Evolutionary conservation across 441 rosid species (phyloP).

Genomic region (Adansonia gregorii): DNA sequence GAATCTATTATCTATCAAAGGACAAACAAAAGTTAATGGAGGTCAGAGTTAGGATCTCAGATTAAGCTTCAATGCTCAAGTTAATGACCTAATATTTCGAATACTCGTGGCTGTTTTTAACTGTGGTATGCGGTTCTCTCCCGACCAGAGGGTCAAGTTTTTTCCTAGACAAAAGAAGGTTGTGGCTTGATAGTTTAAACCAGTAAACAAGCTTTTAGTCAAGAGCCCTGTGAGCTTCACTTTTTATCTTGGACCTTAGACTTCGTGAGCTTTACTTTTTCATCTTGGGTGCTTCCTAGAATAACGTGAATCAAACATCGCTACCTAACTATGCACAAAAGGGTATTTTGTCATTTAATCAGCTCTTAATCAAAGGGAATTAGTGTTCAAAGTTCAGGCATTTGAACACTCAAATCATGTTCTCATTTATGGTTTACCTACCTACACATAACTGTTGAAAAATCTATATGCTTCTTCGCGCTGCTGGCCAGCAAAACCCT

Average conservation of each 20-base stretch:
- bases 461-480: neutral
- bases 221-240: neutral
- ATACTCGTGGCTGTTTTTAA: neutral
- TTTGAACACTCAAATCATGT: neutral
- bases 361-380: neutral
- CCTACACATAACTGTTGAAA: neutral
- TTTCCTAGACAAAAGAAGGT: neutral
- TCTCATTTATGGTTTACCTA: neutral
- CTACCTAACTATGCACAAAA: conserved; percentile 10
- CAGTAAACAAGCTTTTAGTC: neutral
- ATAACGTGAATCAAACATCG: neutral
- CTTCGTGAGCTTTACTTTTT: neutral
- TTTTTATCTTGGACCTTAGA: neutral
- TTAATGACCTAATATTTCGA: neutral
- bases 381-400: conserved; percentile 28
- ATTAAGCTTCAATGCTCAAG: neutral
- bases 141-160: neutral
- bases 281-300: neutral
- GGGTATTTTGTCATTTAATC: conserved; percentile 24
- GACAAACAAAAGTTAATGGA: too few relatives aligned
- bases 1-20: too few relatives aligned
- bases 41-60: neutral
- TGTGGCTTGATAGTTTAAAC: neutral
- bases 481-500: neutral
- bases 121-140: neutral